phyloP scores from a whole-genome alignment of 352 stramenopile species.

The Phytophthora pisi region DNA sequence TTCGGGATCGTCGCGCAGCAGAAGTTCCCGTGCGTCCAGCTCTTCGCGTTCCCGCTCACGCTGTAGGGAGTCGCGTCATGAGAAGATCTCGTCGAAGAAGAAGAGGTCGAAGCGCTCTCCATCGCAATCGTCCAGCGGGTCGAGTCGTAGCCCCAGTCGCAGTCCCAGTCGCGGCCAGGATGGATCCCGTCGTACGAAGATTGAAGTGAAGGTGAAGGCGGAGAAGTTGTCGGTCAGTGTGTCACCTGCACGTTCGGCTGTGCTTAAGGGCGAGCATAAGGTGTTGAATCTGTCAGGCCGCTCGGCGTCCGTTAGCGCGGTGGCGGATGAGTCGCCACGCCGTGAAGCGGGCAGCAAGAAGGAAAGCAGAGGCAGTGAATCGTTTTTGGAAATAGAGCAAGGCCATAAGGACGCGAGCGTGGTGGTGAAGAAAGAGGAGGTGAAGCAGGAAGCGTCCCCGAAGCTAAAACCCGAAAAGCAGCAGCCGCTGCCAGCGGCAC shows the following conservation, averaged over 20 bases:
- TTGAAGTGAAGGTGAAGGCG: constrained; percentile 16
- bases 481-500: constrained; percentile 2
- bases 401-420: constrained; percentile 2
- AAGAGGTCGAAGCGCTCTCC: constrained; percentile 14
- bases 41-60: constrained; percentile 33
- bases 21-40: constrained; percentile 28
- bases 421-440: constrained; percentile 8
- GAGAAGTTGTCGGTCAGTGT: constrained; percentile 15
- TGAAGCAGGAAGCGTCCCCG: constrained; percentile 10
- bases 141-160: constrained; percentile 10
- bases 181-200: constrained; percentile 6
- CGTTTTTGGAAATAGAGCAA: neutral
- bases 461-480: constrained; percentile 13
- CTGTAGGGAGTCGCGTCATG: constrained; percentile 13
- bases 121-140: constrained; percentile 10
- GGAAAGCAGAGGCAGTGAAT: constrained; percentile 6
- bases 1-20: constrained; percentile 31
- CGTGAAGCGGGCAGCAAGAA: constrained; percentile 1
- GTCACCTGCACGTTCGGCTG: constrained; percentile 22
- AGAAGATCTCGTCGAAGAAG: constrained; percentile 8
- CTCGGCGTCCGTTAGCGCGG: constrained; percentile 22
- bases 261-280: constrained; percentile 41
- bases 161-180: neutral
- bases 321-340: constrained; percentile 15
- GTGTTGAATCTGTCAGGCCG: constrained; percentile 33